Evolutionary conservation across 257 asterid genomes (phyloP), one percentile per base, ranked within the genome.

Genomic region (Plantago elongata): DNA sequence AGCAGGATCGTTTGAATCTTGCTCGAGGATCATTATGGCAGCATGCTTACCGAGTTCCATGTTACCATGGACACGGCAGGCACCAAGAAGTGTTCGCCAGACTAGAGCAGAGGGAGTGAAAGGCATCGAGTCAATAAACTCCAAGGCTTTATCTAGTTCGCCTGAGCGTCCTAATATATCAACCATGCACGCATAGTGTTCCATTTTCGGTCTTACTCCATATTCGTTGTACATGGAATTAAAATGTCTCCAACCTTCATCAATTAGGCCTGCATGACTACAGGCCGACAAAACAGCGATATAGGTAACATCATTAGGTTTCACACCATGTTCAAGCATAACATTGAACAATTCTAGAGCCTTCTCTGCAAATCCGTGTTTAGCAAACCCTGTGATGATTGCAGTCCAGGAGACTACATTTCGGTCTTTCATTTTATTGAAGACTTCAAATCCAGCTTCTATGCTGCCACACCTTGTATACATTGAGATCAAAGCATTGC

Each of bases 61-160:
- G 62, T 92, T 75, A 3, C 88, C 94, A 60, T 80, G 88, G 47
- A 86, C 85, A 45, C 57, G 78, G 45, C 96, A 89, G 1, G 99
- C 97, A 30, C 96, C 75, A 0, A 92, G 96, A 81, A 92, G 74
- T 46, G 97, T 86, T 65, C 99, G 90, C 99, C 97, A 92, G 17
- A 92, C 89, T 12, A 89, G 81, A 55, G 94, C 80, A 62, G 79
- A 86, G 18, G 95, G 84, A 10, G 64, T 51, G 34, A 78, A 78
- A 43, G 99, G 96, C 89, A 92, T 85, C 29, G 91, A 74, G 3
- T 71, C 16, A 34, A 86, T 84, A 43, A 89, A 80, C 57, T 74
- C 40, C 7, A 77, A 54, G 16, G 97, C 95, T 67, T 71, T 67
- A n/a, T 80, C 81, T 10, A 92, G 77, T 65, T 3, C 60, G 9